Conservation (phyloP, 2,329 filamentous ascomycete genomes). For the Penicillium sp. region DNA sequence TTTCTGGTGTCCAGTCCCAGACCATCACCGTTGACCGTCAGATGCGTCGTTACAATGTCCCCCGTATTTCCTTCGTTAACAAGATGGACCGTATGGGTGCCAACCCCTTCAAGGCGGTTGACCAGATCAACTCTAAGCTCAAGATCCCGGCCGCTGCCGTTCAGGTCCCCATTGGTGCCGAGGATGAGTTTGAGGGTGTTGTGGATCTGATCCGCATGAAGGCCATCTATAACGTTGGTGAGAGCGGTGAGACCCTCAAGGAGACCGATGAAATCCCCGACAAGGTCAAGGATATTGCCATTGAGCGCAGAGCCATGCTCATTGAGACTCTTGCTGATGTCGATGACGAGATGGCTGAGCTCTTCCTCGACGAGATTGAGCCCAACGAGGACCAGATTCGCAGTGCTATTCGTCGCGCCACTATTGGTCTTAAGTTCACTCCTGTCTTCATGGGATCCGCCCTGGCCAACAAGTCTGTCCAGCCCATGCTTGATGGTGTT, state of each 20-base stretch:
- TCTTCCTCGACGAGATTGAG: slow-evolving; percentile 84
- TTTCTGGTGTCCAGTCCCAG: slow-evolving; percentile 95
- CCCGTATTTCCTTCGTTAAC: slow-evolving; percentile 94
- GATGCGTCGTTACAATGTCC: slow-evolving; percentile 98
- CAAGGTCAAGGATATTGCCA: slow-evolving; percentile 71
- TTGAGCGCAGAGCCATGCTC: slow-evolving; percentile 79
- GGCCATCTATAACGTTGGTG: slow-evolving; percentile 87
- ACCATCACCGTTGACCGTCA: slow-evolving; percentile 98
- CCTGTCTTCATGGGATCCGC: slow-evolving; percentile 97
- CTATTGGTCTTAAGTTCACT: slow-evolving; percentile 85
- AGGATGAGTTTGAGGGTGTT: slow-evolving; percentile 89
- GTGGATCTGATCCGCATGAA: slow-evolving; percentile 92
- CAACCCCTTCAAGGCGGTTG: slow-evolving; percentile 95
- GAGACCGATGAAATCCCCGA: slow-evolving; percentile 79
- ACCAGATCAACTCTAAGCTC: slow-evolving; percentile 96
- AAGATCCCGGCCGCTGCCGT: slow-evolving; percentile 90
- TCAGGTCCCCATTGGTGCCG: slow-evolving; percentile 89
- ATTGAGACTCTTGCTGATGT: slow-evolving; percentile 97
- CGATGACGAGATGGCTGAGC: slow-evolving; percentile 94
- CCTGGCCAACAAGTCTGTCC: slow-evolving; percentile 88
- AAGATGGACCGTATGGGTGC: slow-evolving; percentile 99
- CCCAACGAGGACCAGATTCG: slow-evolving; percentile 84
- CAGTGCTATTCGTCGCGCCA: slow-evolving; percentile 85
- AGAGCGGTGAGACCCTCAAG: slow-evolving; percentile 74
- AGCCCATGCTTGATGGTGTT: slow-evolving; percentile 95